Evolutionary conservation across 1,284 basidiomycete species (phyloP).

Genomic region (Bjerkandera adusta): DNA sequence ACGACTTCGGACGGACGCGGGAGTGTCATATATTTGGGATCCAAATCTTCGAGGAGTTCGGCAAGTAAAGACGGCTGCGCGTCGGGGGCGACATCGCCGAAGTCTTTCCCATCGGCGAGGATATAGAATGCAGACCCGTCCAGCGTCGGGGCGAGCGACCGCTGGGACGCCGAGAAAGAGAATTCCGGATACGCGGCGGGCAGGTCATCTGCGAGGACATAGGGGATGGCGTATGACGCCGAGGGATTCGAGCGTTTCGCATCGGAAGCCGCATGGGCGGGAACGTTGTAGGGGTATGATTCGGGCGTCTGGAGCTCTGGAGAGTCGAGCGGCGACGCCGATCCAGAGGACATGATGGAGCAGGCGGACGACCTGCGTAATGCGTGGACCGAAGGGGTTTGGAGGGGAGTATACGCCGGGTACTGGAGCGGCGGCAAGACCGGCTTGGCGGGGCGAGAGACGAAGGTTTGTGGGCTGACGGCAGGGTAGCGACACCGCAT

Average conservation of each 20-base stretch:
- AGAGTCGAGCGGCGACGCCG: conserved; percentile 12
- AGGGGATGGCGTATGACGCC: conserved; percentile 2
- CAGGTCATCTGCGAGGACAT: conserved; percentile 4
- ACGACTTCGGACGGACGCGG: conserved; percentile 13
- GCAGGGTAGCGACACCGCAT: conserved; percentile 1
- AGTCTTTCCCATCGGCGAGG: conserved; percentile 7
- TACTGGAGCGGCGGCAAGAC: not conserved
- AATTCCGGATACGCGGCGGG: not conserved
- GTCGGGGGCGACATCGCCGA: conserved; percentile 6
- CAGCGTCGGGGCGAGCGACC: not conserved
- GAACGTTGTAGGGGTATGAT: conserved; percentile 5
- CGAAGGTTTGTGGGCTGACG: not conserved
- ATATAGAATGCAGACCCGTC: not conserved
- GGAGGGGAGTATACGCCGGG: not conserved
- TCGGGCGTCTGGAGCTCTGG: conserved; percentile 12
- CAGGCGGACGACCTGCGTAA: not conserved
- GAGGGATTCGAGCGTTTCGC: not conserved
- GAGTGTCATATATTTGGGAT: conserved; percentile 2
- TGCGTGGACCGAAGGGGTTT: conserved; percentile 3
- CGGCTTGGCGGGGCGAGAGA: not conserved
- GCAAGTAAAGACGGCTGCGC: not conserved
- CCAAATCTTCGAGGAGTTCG: conserved; percentile 5
- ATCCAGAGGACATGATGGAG: conserved; percentile 8
- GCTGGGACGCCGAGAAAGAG: not conserved
- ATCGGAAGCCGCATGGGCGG: conserved; percentile 6